phyloP scores from a whole-genome alignment of 2,329 filamentous ascomycete species.

The Xenosphaeropsis pyriputrescens region DNA sequence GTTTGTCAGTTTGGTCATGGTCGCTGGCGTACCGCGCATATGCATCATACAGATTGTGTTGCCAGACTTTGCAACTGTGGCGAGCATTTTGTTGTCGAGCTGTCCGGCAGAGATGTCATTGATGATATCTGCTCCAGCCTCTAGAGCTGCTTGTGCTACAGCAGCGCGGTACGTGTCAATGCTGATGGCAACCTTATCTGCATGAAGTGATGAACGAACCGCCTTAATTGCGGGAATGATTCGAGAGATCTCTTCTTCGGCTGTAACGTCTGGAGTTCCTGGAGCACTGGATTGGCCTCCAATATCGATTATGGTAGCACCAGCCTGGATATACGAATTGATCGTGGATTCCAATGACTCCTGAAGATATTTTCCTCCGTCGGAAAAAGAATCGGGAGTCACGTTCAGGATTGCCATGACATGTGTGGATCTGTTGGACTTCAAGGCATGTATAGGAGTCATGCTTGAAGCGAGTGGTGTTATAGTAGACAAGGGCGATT shows the following conservation, averaged over 20 bases:
- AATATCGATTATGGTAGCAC: conserved; percentile 78
- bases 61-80: conserved; percentile 61
- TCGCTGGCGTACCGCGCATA: conserved; percentile 54
- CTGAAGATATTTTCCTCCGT: conserved; percentile 54
- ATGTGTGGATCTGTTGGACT: conserved; percentile 42
- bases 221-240: conserved; percentile 66
- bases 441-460: conserved; percentile 42
- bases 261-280: conserved; percentile 49
- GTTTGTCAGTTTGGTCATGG: conserved; percentile 42
- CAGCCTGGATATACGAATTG: conserved; percentile 44
- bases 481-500: conserved; percentile 38
- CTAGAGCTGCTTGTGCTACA: conserved; percentile 64
- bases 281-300: conserved; percentile 91
- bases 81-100: conserved; percentile 69
- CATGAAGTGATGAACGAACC: conserved; percentile 53
- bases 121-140: conserved; percentile 76
- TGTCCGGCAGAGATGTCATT: conserved; percentile 84
- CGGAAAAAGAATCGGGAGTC: conserved; percentile 94
- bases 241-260: conserved; percentile 61
- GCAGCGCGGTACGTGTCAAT: conserved; percentile 84
- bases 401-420: conserved; percentile 93
- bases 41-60: conserved; percentile 68
- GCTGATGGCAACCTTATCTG: conserved; percentile 55
- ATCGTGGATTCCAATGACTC: conserved; percentile 43
- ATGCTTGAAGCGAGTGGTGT: conserved; percentile 35